A percentile compares a stretch with the other conserved stretches of the same genome.
phyloP scores from a whole-genome alignment of 2,329 filamentous ascomycete species.

The Calonectria honghensis region DNA sequence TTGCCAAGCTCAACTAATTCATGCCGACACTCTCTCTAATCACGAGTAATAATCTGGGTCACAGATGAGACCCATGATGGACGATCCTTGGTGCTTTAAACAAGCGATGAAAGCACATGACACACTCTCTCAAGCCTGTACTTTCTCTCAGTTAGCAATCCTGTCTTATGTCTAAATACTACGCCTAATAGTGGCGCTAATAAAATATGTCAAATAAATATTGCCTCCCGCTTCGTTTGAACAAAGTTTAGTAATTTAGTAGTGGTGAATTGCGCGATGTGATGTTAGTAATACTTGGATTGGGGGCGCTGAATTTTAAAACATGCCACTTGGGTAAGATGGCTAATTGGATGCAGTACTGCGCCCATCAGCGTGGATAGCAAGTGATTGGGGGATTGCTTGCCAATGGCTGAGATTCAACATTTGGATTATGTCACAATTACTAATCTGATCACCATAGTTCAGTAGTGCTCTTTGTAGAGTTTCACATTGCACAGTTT shows the following conservation, averaged over 20 bases:
- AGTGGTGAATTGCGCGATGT: background rate
- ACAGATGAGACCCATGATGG: background rate
- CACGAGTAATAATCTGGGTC: background rate
- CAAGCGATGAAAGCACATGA: background rate
- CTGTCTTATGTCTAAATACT: background rate
- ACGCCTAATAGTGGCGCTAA: background rate
- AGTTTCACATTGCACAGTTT: background rate
- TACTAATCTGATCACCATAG: background rate
- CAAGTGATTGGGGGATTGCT: no score
- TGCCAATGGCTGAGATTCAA: background rate
- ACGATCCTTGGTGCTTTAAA: background rate
- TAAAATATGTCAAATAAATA: background rate
- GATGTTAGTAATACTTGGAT: background rate
- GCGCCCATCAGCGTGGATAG: no score
- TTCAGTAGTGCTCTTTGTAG: background rate
- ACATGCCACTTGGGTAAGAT: no score
- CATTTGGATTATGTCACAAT: background rate
- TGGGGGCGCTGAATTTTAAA: no score
- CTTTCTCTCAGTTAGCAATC: background rate
- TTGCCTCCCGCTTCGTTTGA: background rate
- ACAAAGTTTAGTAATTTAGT: background rate
- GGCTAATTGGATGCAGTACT: no score
- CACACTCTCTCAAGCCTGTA: background rate
- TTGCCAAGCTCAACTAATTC: slow-evolving; percentile 11
- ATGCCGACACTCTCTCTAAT: background rate